phyloP scores from a whole-genome alignment of 768 basidiomycete species.

The Tulasnella calospora region DNA sequence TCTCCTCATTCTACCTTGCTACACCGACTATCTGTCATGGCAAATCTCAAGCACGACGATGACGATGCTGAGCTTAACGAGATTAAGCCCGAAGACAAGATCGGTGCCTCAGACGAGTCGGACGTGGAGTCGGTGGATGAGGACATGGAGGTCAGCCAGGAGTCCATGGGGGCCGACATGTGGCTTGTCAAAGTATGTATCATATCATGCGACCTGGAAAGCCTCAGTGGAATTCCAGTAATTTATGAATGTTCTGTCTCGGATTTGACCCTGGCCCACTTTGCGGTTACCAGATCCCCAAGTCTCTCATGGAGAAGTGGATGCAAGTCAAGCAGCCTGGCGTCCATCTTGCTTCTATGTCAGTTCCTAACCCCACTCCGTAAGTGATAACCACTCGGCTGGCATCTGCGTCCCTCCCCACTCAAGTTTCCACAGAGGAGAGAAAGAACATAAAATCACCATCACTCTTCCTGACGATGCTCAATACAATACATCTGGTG shows the following conservation, averaged over 20 bases:
- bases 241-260: not conserved
- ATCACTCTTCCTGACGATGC: conserved; percentile 26
- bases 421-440: not conserved
- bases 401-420: not conserved
- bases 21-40: conserved; percentile 9
- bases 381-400: not conserved
- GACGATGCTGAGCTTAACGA: conserved; percentile 19
- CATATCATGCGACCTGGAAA: not conserved
- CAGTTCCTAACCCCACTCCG: conserved; percentile 32
- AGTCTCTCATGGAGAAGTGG: conserved; percentile 43
- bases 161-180: conserved; percentile 20
- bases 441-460: not conserved
- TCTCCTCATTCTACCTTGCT: not conserved
- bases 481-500: conserved; percentile 29
- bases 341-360: conserved; percentile 38
- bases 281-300: conserved; percentile 35
- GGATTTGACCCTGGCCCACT: not conserved
- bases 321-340: conserved; percentile 35
- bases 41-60: conserved; percentile 12
- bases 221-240: not conserved
- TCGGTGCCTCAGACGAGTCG: conserved; percentile 17
- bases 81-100: conserved; percentile 12
- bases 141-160: conserved; percentile 10
- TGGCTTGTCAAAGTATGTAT: conserved; percentile 35
- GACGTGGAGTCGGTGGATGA: conserved; percentile 12